These are phyloP conservation scores for Xylariaceae sp. DNA, from an alignment of 2,329 filamentous ascomycete genomes.

Conservation along the genomic window DNA sequence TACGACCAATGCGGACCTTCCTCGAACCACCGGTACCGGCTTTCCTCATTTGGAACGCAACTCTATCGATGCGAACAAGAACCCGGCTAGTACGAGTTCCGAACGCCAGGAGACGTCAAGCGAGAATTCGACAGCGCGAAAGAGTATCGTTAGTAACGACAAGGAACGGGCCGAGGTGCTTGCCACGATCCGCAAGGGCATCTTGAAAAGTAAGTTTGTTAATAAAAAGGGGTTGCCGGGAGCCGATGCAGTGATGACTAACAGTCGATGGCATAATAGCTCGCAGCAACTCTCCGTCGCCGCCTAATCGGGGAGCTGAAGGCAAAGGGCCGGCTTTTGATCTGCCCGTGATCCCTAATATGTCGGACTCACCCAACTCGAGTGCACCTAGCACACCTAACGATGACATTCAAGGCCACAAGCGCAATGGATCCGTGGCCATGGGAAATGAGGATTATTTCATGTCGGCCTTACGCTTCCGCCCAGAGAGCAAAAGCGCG, in stretches of 20 bases:
- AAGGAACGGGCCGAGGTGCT: conserved; percentile 86
- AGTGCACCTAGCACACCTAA: conserved; percentile 84
- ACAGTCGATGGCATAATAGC: conserved; percentile 38
- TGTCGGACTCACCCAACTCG: conserved; percentile 74
- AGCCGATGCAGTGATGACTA: not conserved
- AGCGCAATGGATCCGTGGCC: conserved; percentile 63
- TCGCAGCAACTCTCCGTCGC: conserved; percentile 62
- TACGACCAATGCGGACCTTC: conserved; percentile 62
- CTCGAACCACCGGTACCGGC: conserved; percentile 66
- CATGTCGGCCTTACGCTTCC: conserved; percentile 66
- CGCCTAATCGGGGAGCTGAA: conserved; percentile 60
- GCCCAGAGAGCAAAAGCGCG: conserved; percentile 71
- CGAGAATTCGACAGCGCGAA: conserved; percentile 60
- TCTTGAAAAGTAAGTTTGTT: conserved; percentile 68
- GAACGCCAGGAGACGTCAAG: conserved; percentile 53
- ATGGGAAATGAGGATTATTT: conserved; percentile 89
- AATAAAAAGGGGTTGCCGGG: not conserved
- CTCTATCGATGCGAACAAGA: conserved; percentile 62
- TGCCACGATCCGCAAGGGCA: conserved; percentile 89
- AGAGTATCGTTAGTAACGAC: conserved; percentile 88
- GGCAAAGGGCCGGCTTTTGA: conserved; percentile 47
- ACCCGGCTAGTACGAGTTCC: conserved; percentile 37
- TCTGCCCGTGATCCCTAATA: conserved; percentile 55
- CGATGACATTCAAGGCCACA: conserved; percentile 66
- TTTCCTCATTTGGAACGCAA: conserved; percentile 82